Conservation (phyloP, 441 rosid species). For the Omphalea diandra region DNA sequence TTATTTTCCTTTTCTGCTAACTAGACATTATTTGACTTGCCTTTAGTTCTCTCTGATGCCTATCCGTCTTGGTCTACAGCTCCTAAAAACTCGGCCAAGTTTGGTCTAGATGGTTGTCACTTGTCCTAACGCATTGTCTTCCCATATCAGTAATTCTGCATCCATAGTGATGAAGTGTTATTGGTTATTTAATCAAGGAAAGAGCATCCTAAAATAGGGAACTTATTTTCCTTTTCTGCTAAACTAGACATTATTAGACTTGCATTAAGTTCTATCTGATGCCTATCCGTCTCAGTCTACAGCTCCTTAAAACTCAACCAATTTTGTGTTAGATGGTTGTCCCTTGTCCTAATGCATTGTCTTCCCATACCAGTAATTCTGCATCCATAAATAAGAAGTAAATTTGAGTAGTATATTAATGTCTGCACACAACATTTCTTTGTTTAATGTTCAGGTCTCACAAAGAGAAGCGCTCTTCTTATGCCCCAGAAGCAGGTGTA, state of each 20-base stretch:
- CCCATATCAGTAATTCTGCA: neutral
- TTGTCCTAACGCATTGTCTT: no score
- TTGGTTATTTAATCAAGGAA: neutral
- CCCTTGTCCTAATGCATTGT: neutral
- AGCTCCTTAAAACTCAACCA: neutral
- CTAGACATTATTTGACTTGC: no score
- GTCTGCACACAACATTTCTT: neutral
- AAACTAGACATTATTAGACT: neutral
- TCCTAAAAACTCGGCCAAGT: neutral
- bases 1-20: no score
- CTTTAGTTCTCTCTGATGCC: neutral
- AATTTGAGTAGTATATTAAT: neutral
- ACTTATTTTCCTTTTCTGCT: neutral
- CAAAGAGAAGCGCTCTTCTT: conserved; percentile 64
- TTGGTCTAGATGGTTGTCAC: neutral
- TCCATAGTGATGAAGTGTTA: neutral
- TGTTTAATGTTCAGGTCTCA: conserved; percentile 46
- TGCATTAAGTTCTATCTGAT: neutral
- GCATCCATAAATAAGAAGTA: neutral
- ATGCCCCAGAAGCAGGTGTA: conserved; percentile 69
- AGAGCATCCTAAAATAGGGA: neutral
- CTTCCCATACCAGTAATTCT: neutral
- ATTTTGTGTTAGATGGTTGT: neutral
- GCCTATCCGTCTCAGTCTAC: neutral
- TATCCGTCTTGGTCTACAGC: neutral